phyloP scores from a whole-genome alignment of 1,139 yeast genomes.

The Pichia sp. region DNA sequence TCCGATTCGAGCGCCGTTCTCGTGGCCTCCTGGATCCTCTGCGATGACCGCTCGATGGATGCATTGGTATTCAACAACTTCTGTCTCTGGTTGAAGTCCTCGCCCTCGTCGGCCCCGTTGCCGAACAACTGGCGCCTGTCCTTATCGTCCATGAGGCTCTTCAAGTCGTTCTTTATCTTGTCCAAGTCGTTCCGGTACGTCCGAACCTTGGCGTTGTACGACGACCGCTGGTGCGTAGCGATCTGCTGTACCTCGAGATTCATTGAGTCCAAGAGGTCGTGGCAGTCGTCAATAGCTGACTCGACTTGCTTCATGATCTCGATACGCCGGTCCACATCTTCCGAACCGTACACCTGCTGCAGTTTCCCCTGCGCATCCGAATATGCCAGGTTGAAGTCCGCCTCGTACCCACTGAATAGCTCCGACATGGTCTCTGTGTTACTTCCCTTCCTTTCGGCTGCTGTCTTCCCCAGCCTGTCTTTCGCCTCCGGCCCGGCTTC shows the following conservation, averaged over 20 bases:
- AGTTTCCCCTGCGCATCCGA: conserved; percentile 68
- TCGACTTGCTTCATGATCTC: conserved; percentile 57
- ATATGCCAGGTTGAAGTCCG: conserved; percentile 68
- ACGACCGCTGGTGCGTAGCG: conserved; percentile 64
- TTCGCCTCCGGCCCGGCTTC: background rate
- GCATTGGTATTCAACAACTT: conserved; percentile 76
- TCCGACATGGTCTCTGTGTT: conserved; percentile 43
- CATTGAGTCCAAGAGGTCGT: conserved; percentile 78
- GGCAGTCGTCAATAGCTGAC: conserved; percentile 68
- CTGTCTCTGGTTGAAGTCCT: conserved; percentile 70
- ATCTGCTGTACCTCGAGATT: conserved; percentile 74
- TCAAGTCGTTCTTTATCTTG: conserved; percentile 49
- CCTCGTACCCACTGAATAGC: conserved; percentile 62
- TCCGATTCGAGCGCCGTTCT: conserved; percentile 92
- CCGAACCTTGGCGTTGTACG: conserved; percentile 67
- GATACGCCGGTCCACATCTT: conserved; percentile 51
- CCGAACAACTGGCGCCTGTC: conserved; percentile 70
- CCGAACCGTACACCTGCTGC: conserved; percentile 49
- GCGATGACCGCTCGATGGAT: conserved; percentile 76
- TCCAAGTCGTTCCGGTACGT: conserved; percentile 62
- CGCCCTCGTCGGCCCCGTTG: conserved; percentile 43
- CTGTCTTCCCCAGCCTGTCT: background rate
- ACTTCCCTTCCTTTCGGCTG: background rate
- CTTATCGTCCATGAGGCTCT: conserved; percentile 51
- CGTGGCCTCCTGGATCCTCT: conserved; percentile 81